Evolutionary conservation across 768 basidiomycete species (phyloP).

Genomic region (Termitomyces sp.): DNA sequence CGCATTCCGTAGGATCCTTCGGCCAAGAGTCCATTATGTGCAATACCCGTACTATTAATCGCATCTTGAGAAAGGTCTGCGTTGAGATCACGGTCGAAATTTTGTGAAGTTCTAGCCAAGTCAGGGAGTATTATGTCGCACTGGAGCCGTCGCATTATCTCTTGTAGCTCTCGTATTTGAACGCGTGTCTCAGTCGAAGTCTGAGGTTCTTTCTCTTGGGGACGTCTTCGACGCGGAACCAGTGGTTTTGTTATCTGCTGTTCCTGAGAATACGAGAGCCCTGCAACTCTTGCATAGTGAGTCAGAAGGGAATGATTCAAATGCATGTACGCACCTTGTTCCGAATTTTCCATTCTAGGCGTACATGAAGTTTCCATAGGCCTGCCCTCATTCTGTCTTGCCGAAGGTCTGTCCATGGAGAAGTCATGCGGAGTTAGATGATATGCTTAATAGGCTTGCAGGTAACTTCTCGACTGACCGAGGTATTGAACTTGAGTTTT

Average conservation of each 20-base stretch:
- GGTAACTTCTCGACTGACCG: background rate
- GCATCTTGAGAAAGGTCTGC: background rate
- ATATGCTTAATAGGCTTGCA: too few relatives aligned
- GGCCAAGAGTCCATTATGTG: background rate
- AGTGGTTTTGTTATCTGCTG: background rate
- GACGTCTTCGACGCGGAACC: background rate
- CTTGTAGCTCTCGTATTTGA: background rate
- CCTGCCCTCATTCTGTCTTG: background rate
- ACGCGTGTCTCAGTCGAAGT: background rate
- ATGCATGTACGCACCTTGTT: background rate
- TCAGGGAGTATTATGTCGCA: background rate
- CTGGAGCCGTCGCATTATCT: background rate
- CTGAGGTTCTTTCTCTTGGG: background rate
- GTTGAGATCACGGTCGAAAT: too few relatives aligned
- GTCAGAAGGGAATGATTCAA: background rate
- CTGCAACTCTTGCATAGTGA: background rate
- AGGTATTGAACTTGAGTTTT: background rate
- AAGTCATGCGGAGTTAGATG: background rate
- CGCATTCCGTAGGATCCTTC: slow-evolving; percentile 3
- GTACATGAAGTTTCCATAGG: background rate
- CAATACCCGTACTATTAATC: too few relatives aligned
- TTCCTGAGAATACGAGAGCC: background rate
- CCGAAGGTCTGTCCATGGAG: background rate
- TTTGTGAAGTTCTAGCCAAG: background rate
- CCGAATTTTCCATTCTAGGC: background rate